A percentile compares a stretch with the other conserved stretches of the same genome.
Conservation (phyloP, 495 filamentous ascomycete species). For the Podospora comata region DNA sequence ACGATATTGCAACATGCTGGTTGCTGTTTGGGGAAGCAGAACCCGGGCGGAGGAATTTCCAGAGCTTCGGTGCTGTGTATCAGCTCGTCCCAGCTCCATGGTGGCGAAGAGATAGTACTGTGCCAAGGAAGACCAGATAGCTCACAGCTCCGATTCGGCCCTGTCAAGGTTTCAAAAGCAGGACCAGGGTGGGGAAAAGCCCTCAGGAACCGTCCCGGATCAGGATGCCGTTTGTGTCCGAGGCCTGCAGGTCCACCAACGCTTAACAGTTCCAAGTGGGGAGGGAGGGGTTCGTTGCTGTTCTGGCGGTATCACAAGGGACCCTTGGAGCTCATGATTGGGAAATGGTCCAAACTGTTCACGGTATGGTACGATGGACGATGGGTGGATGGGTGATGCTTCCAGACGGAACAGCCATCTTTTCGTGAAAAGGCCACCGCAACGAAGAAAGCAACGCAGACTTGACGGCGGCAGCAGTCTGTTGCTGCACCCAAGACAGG, state of each 20-base stretch:
- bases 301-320: slow-evolving; percentile 6
- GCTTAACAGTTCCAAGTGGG: slow-evolving; percentile 12
- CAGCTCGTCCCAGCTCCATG: slow-evolving; percentile 10
- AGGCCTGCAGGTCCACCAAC: slow-evolving; percentile 16
- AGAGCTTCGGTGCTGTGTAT: background rate
- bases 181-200: slow-evolving; percentile 10
- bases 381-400: background rate
- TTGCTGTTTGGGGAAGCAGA: background rate
- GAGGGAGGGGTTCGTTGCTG: slow-evolving; percentile 10
- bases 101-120: slow-evolving; percentile 19
- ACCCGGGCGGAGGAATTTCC: background rate
- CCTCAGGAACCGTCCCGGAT: slow-evolving; percentile 13
- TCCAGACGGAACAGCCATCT: background rate
- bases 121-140: slow-evolving; percentile 1
- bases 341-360: slow-evolving; percentile 9
- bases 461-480: background rate
- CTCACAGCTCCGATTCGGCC: slow-evolving; percentile 16
- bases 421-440: background rate
- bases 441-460: background rate
- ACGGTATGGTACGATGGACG: background rate
- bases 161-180: slow-evolving; percentile 14
- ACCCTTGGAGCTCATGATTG: background rate
- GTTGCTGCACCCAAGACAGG: background rate
- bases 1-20: background rate
- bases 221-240: slow-evolving; percentile 21